Evolutionary conservation across 2,329 filamentous ascomycete species (phyloP).

Genomic region (Colletotrichum sp.): DNA sequence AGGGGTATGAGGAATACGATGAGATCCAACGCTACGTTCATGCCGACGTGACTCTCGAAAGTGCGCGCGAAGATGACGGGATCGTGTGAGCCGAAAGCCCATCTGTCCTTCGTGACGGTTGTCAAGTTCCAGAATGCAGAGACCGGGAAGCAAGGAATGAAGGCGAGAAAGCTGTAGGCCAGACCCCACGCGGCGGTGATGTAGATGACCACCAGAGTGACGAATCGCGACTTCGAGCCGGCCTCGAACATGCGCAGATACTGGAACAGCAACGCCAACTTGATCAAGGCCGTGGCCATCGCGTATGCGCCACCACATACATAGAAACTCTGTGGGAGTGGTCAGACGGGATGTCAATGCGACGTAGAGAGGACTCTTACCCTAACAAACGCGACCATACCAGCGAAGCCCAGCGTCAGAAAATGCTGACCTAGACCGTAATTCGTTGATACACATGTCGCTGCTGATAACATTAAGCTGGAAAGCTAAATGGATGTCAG

Average conservation of each 20-base stretch:
- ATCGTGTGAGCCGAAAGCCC: slow-evolving; percentile 34
- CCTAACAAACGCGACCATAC: slow-evolving; percentile 11
- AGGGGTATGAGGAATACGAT: slow-evolving; percentile 35
- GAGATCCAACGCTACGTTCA: slow-evolving; percentile 36
- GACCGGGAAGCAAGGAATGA: slow-evolving; percentile 36
- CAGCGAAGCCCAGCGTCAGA: not conserved
- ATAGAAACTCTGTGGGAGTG: slow-evolving; percentile 10
- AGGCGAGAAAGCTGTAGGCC: slow-evolving; percentile 34
- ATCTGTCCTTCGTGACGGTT: slow-evolving; percentile 9
- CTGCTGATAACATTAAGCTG: slow-evolving; percentile 2
- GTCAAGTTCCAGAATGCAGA: slow-evolving; percentile 33
- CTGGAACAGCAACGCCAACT: slow-evolving; percentile 24
- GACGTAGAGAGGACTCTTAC: not conserved
- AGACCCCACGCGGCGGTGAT: slow-evolving; percentile 34
- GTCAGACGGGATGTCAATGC: not conserved
- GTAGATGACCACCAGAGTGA: slow-evolving; percentile 27
- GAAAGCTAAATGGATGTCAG: not conserved
- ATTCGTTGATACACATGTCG: not conserved
- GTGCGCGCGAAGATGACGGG: slow-evolving; percentile 28
- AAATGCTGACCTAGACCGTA: not conserved
- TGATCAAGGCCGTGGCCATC: slow-evolving; percentile 24
- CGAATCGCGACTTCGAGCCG: slow-evolving; percentile 2
- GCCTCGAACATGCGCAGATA: slow-evolving; percentile 23
- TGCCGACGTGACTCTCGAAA: slow-evolving; percentile 31
- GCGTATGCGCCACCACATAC: slow-evolving; percentile 23